Base-by-base conservation (phyloP, 2,329 filamentous ascomycete species). In the Fusarium sp. region DNA sequence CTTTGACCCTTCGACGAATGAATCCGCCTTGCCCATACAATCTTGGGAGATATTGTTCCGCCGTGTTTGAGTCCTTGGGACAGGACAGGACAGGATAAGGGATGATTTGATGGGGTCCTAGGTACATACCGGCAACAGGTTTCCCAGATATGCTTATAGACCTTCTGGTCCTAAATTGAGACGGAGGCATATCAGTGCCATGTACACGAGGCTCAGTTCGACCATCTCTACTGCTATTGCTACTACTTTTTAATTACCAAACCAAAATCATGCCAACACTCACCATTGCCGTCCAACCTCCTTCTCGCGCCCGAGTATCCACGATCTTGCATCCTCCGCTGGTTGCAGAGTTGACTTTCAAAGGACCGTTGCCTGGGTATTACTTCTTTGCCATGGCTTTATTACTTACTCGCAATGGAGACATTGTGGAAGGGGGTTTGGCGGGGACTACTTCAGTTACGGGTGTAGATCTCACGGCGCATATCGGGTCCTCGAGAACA, bases 321-420 rank as follows among this genome's bases (percentile, higher is more conserved):
- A 46, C 67, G 20, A 37, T 27, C 10, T 28, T 80, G 7, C 46
- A 71, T 42, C 78, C 76, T 6, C 65, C 74, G 18, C 21, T 77
- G 14, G 40, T 76, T 20, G 73, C 63, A 25, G 48, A 71, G 42
- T 50, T 77, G 1, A 48, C 48, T 7, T 57, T 59, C 14, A 57
- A 34, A 27, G 37, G 58, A 12, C 28, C 50, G 2, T 13, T 68
- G 8, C 13, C 71, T 6, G 43, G 46, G 4, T 55, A 53, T 21
- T 61, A 74, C 34, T 75, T 75, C 56, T 78, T 79, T 48, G 75
- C 74, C 45, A 78, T 72, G 57, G 72, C 68, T 5, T 28, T 71
- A 2, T 63, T 79, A 3, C 25, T 79, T 1, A 68, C 70, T 34
- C 41, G 41, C 4, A 21, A 65, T 2, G 71, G 72, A 7, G 40